Evolutionary conservation across 2,329 filamentous ascomycete genomes (phyloP), one percentile per base, ranked within the genome.

Genomic region (Aspergillus tamarii): DNA sequence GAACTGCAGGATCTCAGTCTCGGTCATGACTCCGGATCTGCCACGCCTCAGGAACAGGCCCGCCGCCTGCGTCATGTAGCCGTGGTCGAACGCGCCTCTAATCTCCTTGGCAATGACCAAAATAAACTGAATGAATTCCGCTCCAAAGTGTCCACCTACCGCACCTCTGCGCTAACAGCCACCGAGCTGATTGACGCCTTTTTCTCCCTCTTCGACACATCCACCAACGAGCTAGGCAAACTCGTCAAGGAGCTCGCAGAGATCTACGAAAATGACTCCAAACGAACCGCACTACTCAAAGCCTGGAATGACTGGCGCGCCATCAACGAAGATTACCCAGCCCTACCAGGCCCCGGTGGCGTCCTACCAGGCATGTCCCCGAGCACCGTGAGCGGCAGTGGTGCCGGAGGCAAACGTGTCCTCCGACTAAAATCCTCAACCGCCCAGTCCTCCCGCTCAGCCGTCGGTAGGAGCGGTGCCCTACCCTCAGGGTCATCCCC

Each of bases 261-360:
- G 59, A 88, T 99, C 12, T 98, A 95, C 71, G 94, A 99, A 70
- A 90, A 96, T 69, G 85, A 90, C 57, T 75, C 78, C 21, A 97
- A 96, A 75, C 88, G 88, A 1, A 89, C 90, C 59, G 84, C 83
- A 0, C 81, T 99, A 3, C 86, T 93, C 30, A 90, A 90, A 71
- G 92, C 94, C 1, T 97, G 94, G 93, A 92, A 93, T 70, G 92
- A 97, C 78, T 97, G 94, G 92, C 92, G 92, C 54, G 93, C 93
- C 43, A 95, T 96, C 79, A 96, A 96, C 69, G 94, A 97, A 78
- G 94, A 97, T 76, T 98, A 97, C 70, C 94, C 94, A 0, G 92
- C 91, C 1, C 83, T 98, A 0, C 94, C 94, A 1, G 90, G 91
- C 0, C 85, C 92, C 0, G 86, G 87, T 60, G 90, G 90, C 57